Conservation (phyloP, 2,329 filamentous ascomycete genomes). For the Exophiala oligosperma region DNA sequence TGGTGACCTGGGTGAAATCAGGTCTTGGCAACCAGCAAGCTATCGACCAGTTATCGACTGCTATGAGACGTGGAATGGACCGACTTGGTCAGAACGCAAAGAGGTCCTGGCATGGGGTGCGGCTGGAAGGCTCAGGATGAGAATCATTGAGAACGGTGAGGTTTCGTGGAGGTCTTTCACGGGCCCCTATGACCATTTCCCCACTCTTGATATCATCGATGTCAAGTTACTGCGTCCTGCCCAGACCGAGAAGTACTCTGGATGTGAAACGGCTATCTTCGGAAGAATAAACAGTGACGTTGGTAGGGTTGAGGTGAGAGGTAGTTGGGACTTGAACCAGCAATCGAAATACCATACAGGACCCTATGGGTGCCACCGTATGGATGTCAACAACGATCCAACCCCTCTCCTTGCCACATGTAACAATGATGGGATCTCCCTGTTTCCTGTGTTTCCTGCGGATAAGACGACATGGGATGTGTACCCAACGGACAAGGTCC, state of each 20-base stretch:
- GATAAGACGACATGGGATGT: conserved; percentile 35
- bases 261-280: conserved; percentile 50
- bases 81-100: conserved; percentile 48
- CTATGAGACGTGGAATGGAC: conserved; percentile 53
- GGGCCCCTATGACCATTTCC: conserved; percentile 27
- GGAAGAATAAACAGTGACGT: conserved; percentile 57
- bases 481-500: conserved; percentile 39
- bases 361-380: conserved; percentile 43
- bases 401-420: conserved; percentile 53
- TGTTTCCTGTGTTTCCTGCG: conserved; percentile 53
- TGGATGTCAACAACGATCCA: conserved; percentile 44
- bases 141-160: conserved; percentile 47
- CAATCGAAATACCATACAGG: conserved; percentile 35
- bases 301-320: conserved; percentile 35
- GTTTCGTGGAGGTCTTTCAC: conserved; percentile 29
- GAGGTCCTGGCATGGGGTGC: conserved; percentile 63
- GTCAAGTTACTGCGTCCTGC: conserved; percentile 53
- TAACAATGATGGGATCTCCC: conserved; percentile 47
- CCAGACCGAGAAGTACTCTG: conserved; percentile 36
- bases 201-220: conserved; percentile 59
- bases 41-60: conserved; percentile 61
- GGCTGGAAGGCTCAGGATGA: conserved; percentile 56
- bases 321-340: conserved; percentile 38
- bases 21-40: conserved; percentile 54
- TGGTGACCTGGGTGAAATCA: not conserved